Evolutionary conservation across 2,329 filamentous ascomycete genomes (phyloP).

Genomic region (Cercospora zeae-maydis): DNA sequence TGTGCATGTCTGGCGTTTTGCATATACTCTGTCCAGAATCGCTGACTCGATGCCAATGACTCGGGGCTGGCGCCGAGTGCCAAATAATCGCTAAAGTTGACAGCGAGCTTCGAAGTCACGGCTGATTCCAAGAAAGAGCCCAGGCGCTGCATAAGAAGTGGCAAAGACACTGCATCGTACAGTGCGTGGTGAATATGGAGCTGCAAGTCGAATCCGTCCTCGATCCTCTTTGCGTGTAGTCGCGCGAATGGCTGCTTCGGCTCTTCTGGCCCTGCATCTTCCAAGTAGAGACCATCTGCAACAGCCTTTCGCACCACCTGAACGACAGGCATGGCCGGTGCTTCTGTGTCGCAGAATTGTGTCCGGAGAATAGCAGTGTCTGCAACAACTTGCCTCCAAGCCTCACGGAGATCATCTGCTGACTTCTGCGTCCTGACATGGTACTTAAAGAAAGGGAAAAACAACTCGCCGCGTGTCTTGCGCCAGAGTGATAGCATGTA

Average conservation of each 20-base stretch:
- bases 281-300: slow-evolving; percentile 35
- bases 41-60: slow-evolving; percentile 30
- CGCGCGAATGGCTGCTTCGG: slow-evolving; percentile 27
- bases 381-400: slow-evolving; percentile 60
- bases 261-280: slow-evolving; percentile 10
- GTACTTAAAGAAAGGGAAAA: slow-evolving; percentile 71
- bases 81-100: slow-evolving; percentile 44
- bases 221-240: slow-evolving; percentile 19
- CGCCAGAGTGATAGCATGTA: slow-evolving; percentile 80
- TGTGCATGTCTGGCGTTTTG: slow-evolving; percentile 19
- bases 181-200: slow-evolving; percentile 75
- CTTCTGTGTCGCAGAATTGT: slow-evolving; percentile 51
- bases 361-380: slow-evolving; percentile 67
- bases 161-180: slow-evolving; percentile 81
- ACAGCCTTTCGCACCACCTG: slow-evolving; percentile 57
- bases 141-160: slow-evolving; percentile 57
- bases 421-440: slow-evolving; percentile 44
- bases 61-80: slow-evolving; percentile 30
- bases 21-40: slow-evolving; percentile 55
- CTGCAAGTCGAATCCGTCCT: slow-evolving; percentile 30
- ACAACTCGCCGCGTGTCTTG: slow-evolving; percentile 61
- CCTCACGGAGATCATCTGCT: slow-evolving; percentile 46
- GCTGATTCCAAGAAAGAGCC: slow-evolving; percentile 24
- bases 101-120: not conserved
- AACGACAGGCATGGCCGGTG: slow-evolving; percentile 51